phyloP scores from a whole-genome alignment of 2,329 filamentous ascomycete species.

The Alternaria angustiovoidea region DNA sequence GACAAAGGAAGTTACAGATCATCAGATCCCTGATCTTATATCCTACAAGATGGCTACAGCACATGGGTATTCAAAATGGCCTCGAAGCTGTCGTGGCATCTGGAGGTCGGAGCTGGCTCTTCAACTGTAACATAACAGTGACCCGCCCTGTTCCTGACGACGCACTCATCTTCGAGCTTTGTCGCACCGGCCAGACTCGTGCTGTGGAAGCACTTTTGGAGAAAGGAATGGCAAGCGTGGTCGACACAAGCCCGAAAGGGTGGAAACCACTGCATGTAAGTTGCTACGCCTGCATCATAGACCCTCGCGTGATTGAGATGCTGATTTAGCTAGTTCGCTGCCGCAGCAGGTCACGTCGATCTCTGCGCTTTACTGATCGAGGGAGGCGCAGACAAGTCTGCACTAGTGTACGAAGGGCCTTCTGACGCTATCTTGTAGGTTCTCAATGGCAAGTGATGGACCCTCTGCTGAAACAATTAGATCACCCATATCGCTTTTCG shows the following conservation, averaged over 20 bases:
- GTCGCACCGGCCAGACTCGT: conserved; percentile 15
- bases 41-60: conserved; percentile 13
- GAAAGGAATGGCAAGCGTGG: conserved; percentile 18
- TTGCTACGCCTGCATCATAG: too few relatives aligned
- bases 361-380: conserved; percentile 19
- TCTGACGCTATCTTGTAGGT: conserved; percentile 12
- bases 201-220: conserved; percentile 20
- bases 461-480: background rate
- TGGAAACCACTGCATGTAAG: background rate
- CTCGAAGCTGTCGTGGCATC: conserved; percentile 19
- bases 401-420: conserved; percentile 24
- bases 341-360: conserved; percentile 18
- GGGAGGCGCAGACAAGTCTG: conserved; percentile 22
- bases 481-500: conserved; percentile 22
- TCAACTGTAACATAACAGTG: conserved; percentile 17
- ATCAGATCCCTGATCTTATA: background rate
- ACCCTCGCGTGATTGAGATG: too few relatives aligned
- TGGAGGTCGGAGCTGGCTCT: conserved; percentile 15
- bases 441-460: background rate
- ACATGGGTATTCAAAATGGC: conserved; percentile 12
- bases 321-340: conserved; percentile 17
- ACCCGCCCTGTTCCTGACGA: conserved; percentile 17
- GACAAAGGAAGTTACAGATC: background rate
- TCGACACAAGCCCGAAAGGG: conserved; percentile 17
- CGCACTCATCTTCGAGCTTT: conserved; percentile 22